These are phyloP conservation scores for Anthracocystis walkeri DNA, from an alignment of 1,284 basidiomycete species.

Conservation along the genomic window DNA sequence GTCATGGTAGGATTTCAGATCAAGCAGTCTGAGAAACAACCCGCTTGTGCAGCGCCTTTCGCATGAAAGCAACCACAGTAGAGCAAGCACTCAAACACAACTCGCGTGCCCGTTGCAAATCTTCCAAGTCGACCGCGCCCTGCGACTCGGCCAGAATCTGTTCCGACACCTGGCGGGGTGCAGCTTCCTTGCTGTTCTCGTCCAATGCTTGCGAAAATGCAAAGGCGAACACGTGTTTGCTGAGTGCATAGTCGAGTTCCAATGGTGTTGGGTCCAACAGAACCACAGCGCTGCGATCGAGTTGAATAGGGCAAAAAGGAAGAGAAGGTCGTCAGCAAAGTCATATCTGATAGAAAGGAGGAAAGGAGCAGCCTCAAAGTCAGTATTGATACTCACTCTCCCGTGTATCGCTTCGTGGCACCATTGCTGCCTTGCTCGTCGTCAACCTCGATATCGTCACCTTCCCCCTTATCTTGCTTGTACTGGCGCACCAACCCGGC, in stretches of 20 bases:
- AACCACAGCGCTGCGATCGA: slow-evolving; percentile 34
- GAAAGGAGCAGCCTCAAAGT: too few relatives aligned
- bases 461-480: slow-evolving; percentile 22
- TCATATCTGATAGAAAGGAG: neutral
- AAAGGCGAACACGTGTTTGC: slow-evolving; percentile 62
- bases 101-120: slow-evolving; percentile 30
- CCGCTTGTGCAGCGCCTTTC: slow-evolving; percentile 20
- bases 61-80: slow-evolving; percentile 28
- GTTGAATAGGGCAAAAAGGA: neutral
- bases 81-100: slow-evolving; percentile 30
- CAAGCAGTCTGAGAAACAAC: slow-evolving; percentile 17
- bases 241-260: slow-evolving; percentile 55
- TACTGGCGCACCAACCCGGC: slow-evolving; percentile 40
- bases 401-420: slow-evolving; percentile 22
- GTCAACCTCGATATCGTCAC: slow-evolving; percentile 25
- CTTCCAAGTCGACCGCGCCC: slow-evolving; percentile 34
- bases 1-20: neutral
- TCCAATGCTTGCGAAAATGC: slow-evolving; percentile 49
- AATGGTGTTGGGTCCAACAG: slow-evolving; percentile 60
- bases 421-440: slow-evolving; percentile 17
- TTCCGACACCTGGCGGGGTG: slow-evolving; percentile 24
- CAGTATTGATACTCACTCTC: slow-evolving; percentile 27
- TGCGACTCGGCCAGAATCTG: slow-evolving; percentile 47
- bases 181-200: slow-evolving; percentile 8
- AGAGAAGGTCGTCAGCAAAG: neutral